Evolutionary conservation across 1,284 basidiomycete genomes (phyloP).

Genomic region (Mycena sp.): DNA sequence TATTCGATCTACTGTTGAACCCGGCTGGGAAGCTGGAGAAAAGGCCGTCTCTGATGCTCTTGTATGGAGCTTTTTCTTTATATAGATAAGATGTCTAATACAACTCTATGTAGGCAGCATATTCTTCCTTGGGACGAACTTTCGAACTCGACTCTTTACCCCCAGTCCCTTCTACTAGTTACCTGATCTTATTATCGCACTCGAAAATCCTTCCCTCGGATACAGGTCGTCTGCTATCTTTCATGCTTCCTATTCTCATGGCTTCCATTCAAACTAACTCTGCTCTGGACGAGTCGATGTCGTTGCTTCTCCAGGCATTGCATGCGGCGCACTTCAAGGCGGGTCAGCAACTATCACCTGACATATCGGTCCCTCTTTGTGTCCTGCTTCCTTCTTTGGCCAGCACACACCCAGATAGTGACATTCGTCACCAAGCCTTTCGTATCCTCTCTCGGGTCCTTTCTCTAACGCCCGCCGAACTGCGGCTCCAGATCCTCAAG

Average conservation of each 20-base stretch:
- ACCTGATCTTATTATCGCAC: conserved; percentile 62
- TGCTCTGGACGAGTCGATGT: conserved; percentile 64
- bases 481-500: conserved; percentile 62
- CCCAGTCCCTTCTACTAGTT: conserved; percentile 40
- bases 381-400: conserved; percentile 63
- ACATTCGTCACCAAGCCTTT: conserved; percentile 65
- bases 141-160: conserved; percentile 13
- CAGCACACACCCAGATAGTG: conserved; percentile 66
- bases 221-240: conserved; percentile 40
- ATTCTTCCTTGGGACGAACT: conserved; percentile 34
- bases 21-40: conserved; percentile 52
- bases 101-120: conserved; percentile 33
- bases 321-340: conserved; percentile 36
- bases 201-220: conserved; percentile 34
- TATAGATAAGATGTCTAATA: neutral
- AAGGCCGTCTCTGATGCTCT: conserved; percentile 46
- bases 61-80: conserved; percentile 42
- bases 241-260: conserved; percentile 56
- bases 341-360: conserved; percentile 47
- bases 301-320: conserved; percentile 59
- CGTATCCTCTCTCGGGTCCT: conserved; percentile 65
- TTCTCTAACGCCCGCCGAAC: conserved; percentile 51
- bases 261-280: conserved; percentile 60
- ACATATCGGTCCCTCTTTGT: conserved; percentile 57
- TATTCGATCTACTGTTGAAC: conserved; percentile 39